A percentile compares a stretch with the other conserved stretches of the same genome.
Conservation (phyloP, 2,329 filamentous ascomycete genomes). For the Amesomyces nigricolor region DNA sequence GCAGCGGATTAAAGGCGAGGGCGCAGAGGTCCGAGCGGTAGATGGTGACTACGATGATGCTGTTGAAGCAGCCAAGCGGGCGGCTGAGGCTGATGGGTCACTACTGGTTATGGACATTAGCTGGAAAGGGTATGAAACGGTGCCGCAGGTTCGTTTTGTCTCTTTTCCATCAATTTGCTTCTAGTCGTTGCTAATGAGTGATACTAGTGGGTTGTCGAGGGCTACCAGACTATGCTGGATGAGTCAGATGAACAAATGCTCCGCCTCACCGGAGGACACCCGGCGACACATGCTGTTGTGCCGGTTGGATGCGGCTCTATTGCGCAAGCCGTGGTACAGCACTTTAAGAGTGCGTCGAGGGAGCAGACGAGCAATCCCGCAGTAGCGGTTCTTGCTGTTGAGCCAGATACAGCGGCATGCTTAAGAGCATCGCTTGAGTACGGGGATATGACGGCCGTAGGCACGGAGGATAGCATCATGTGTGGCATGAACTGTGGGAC, state of each 20-base stretch:
- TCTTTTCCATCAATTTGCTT: background rate
- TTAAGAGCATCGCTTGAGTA: conserved; percentile 48
- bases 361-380: background rate
- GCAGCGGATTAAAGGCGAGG: conserved; percentile 54
- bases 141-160: conserved; percentile 47
- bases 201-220: conserved; percentile 65
- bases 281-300: conserved; percentile 49
- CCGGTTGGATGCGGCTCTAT: conserved; percentile 70
- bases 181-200: background rate
- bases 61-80: conserved; percentile 44
- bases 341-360: conserved; percentile 47
- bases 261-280: conserved; percentile 30
- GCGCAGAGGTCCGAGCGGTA: conserved; percentile 51
- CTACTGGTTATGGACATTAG: conserved; percentile 65
- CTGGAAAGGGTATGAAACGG: conserved; percentile 59
- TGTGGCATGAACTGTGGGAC: conserved; percentile 68
- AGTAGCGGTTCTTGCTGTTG: conserved; percentile 56
- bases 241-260: conserved; percentile 61
- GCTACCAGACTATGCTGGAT: conserved; percentile 66
- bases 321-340: conserved; percentile 60
- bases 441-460: conserved; percentile 44
- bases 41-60: conserved; percentile 60
- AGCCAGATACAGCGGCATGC: conserved; percentile 60
- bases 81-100: conserved; percentile 36
- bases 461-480: conserved; percentile 63